Percentiles rank a stretch among this genome's conserved stretches.
Conservation (phyloP, 345 rosid genomes). For the Linum usitatissimum region DNA sequence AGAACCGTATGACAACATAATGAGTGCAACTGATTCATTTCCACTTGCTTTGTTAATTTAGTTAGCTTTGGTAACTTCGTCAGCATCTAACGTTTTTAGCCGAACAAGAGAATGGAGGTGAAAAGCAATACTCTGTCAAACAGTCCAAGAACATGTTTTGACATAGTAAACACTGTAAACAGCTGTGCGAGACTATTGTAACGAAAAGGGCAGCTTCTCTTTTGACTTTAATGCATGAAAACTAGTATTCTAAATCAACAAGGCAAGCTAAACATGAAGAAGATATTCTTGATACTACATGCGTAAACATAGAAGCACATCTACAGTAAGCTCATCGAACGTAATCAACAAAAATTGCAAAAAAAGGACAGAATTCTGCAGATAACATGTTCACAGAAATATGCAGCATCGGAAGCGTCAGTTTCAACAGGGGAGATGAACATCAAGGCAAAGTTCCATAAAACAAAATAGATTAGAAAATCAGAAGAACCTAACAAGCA, state of each 20-base stretch:
- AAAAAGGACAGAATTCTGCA: no score
- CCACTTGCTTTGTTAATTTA: not conserved
- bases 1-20: no score
- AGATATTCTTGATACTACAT: not conserved
- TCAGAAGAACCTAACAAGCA: not conserved
- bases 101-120: not conserved
- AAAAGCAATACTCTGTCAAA: not conserved
- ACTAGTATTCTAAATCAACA: not conserved
- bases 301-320: not conserved
- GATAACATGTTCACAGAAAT: no score
- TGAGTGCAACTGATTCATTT: not conserved
- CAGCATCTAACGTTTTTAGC: not conserved
- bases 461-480: not conserved
- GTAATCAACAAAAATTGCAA: not conserved
- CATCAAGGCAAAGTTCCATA: not conserved
- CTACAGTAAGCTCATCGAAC: not conserved
- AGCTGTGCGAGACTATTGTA: not conserved
- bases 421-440: not conserved
- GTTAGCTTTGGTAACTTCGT: not conserved
- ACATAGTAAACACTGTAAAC: not conserved
- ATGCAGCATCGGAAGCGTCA: no score
- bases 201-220: not conserved
- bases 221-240: not conserved
- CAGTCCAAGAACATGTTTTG: not conserved
- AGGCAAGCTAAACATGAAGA: not conserved